These are phyloP conservation scores for Stemphylium vesicarium DNA, from an alignment of 2,329 filamentous ascomycete species.

Conservation along the genomic window DNA sequence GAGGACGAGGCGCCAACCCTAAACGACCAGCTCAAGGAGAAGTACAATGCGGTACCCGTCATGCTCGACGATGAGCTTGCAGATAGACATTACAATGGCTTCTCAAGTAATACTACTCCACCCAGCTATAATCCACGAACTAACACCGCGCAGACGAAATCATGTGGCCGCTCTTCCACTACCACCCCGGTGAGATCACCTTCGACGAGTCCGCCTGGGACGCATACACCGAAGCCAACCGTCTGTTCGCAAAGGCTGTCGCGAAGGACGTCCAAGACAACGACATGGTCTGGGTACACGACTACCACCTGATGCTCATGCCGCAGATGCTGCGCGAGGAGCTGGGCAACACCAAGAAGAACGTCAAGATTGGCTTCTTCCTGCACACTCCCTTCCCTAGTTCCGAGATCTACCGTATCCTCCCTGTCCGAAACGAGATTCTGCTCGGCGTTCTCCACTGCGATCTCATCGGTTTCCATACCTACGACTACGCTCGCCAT, in stretches of 20 bases:
- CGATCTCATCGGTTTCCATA: slow-evolving; percentile 97
- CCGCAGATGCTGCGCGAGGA: slow-evolving; percentile 94
- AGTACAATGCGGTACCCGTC: slow-evolving; percentile 88
- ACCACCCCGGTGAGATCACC: slow-evolving; percentile 97
- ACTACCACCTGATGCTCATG: slow-evolving; percentile 97
- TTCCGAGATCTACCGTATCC: slow-evolving; percentile 94
- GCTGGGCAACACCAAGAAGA: slow-evolving; percentile 79
- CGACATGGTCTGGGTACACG: slow-evolving; percentile 96
- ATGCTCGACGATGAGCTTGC: slow-evolving; percentile 94
- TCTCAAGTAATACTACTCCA: slow-evolving; percentile 73
- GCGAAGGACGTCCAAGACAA: slow-evolving; percentile 88
- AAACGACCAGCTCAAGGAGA: slow-evolving; percentile 78
- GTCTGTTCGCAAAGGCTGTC: slow-evolving; percentile 87
- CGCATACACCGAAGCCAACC: slow-evolving; percentile 91
- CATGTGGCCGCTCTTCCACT: slow-evolving; percentile 98
- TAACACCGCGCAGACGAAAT: slow-evolving; percentile 71
- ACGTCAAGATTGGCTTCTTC: slow-evolving; percentile 98
- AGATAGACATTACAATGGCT: slow-evolving; percentile 96
- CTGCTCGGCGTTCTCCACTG: slow-evolving; percentile 88
- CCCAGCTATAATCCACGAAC: not conserved
- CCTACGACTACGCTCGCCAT: slow-evolving; percentile 97
- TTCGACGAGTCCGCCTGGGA: slow-evolving; percentile 96
- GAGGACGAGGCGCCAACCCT: slow-evolving; percentile 79
- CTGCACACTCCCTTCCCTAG: slow-evolving; percentile 96
- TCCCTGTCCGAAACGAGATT: slow-evolving; percentile 89